Evolutionary conservation across 495 filamentous ascomycete genomes (phyloP).

Genomic region (Cenococcum geophilum): DNA sequence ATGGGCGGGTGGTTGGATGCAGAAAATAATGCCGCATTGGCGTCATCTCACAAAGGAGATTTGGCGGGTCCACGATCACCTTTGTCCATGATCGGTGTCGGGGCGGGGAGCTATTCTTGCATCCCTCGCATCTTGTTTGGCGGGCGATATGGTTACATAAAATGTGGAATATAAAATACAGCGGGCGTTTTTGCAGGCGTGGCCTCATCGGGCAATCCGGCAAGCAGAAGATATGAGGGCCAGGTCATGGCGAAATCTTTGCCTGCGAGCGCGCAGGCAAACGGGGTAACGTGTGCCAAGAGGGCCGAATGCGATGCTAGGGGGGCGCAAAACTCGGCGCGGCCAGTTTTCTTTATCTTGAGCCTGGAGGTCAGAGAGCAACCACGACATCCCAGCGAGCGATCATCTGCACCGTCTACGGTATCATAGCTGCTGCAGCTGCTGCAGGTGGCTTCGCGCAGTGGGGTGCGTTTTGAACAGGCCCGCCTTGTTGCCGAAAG

Average conservation of each 20-base stretch:
- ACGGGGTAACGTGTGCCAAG: not conserved
- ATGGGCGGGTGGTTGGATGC: not conserved
- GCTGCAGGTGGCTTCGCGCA: not conserved
- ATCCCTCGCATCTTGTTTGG: not conserved
- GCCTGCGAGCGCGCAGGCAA: not conserved
- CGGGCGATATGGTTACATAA: not conserved
- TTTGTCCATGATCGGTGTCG: not conserved
- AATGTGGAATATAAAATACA: not conserved
- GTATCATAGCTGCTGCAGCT: not conserved
- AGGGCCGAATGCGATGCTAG: not conserved
- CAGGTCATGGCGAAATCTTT: not conserved
- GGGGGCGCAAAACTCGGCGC: not conserved
- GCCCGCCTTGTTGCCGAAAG: not conserved
- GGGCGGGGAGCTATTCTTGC: not conserved
- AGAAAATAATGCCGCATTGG: slow-evolving; percentile 5
- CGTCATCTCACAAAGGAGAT: slow-evolving; percentile 2
- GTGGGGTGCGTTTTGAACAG: slow-evolving; percentile 4
- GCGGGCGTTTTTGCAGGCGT: too few species aligned
- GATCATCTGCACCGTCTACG: slow-evolving; percentile 17
- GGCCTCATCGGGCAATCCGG: slow-evolving; percentile 10
- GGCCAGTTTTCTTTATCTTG: not conserved
- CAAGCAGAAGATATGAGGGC: too few species aligned
- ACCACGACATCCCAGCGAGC: slow-evolving; percentile 11
- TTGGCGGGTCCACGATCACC: not conserved
- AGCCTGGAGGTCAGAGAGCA: not conserved